phyloP scores from a whole-genome alignment of 148 eudicot genomes.

The Camellia sinensis region DNA sequence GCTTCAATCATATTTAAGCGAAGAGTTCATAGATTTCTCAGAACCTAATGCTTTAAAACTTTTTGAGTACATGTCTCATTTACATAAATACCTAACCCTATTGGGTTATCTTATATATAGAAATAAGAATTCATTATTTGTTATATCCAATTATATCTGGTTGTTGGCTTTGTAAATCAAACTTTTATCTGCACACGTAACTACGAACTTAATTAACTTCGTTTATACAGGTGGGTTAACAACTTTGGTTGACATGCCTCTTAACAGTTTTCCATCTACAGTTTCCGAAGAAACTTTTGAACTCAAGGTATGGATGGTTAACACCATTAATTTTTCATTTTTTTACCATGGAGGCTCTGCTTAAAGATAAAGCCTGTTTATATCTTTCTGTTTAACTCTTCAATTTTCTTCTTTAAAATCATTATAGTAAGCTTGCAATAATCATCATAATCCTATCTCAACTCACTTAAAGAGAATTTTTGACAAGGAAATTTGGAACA shows the following conservation, averaged over 20 bases:
- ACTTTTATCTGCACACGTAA: neutral
- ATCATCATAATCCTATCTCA: neutral
- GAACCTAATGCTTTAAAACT: neutral
- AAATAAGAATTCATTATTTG: neutral
- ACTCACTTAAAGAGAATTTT: too few relatives aligned
- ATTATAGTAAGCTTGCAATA: neutral
- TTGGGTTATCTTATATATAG: neutral
- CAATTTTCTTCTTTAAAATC: neutral
- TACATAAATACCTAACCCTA: neutral
- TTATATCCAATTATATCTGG: neutral
- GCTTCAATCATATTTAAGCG: neutral
- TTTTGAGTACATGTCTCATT: neutral
- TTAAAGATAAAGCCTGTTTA: neutral
- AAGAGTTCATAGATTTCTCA: neutral
- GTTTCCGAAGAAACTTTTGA: conserved; percentile 75
- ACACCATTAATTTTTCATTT: neutral
- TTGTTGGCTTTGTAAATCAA: neutral
- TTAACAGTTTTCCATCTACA: conserved; percentile 87
- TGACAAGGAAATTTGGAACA: too few relatives aligned
- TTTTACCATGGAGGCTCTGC: neutral
- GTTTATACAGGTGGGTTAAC: conserved; percentile 77
- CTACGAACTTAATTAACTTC: neutral
- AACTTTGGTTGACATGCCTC: conserved; percentile 95
- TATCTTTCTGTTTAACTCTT: neutral
- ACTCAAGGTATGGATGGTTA: conserved; percentile 60